Conservation (phyloP, 164 flowering plant species). For the Liquidambar formosana region DNA sequence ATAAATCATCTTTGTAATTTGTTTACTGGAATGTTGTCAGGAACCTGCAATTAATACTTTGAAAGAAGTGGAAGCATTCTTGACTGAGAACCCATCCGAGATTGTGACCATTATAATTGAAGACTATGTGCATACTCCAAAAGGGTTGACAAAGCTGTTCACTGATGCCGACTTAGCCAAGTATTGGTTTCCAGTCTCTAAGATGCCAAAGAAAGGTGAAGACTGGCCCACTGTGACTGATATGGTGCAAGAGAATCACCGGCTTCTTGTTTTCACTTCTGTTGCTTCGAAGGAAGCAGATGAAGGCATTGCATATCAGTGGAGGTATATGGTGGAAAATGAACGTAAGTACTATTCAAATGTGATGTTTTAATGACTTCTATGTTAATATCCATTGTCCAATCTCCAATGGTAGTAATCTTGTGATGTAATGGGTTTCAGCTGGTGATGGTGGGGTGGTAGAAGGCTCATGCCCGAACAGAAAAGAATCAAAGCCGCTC, state of each 20-base stretch:
- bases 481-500: slow-evolving; percentile 81
- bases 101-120: slow-evolving; percentile 95
- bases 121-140: slow-evolving; percentile 93
- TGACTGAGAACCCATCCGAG: slow-evolving; percentile 69
- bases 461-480: slow-evolving; percentile 77
- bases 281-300: slow-evolving; percentile 81
- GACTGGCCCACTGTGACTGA: slow-evolving; percentile 94
- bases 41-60: slow-evolving; percentile 91
- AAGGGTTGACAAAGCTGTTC: slow-evolving; percentile 81
- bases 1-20: slow-evolving; percentile 3
- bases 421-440: slow-evolving; percentile 35
- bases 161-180: slow-evolving; percentile 75
- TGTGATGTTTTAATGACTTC: neutral
- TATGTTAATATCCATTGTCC: neutral
- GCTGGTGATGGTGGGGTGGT: slow-evolving; percentile 94
- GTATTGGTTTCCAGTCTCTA: slow-evolving; percentile 87
- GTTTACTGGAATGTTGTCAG: slow-evolving; percentile 35
- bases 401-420: neutral
- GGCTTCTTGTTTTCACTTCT: slow-evolving; percentile 91
- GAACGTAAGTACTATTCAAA: slow-evolving; percentile 55
- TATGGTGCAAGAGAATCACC: slow-evolving; percentile 74
- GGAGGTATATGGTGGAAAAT: slow-evolving; percentile 94
- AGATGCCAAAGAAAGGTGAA: slow-evolving; percentile 86
- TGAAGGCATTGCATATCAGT: slow-evolving; percentile 95
- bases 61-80: slow-evolving; percentile 90